Evolutionary conservation across 2,329 filamentous ascomycete genomes (phyloP).

Genomic region (Colletotrichum nymphaeae): DNA sequence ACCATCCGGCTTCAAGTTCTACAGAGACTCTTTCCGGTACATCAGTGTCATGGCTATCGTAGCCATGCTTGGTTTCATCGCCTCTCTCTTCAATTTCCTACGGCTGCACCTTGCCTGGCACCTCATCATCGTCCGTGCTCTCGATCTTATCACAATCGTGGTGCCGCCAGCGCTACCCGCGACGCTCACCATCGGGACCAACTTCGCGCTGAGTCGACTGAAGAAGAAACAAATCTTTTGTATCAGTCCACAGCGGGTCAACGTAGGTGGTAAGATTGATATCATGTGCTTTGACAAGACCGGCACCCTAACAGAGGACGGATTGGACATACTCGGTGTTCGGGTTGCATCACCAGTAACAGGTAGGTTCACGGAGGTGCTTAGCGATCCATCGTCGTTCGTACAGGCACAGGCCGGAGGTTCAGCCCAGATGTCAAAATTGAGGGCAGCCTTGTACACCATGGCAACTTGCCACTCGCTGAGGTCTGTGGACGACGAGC

Average conservation of each 20-base stretch:
- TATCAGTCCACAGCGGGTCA: slow-evolving; percentile 96
- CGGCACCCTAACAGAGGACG: slow-evolving; percentile 96
- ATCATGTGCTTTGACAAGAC: slow-evolving; percentile 99
- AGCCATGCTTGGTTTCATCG: slow-evolving; percentile 87
- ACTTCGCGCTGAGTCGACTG: slow-evolving; percentile 88
- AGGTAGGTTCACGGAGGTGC: slow-evolving; percentile 78
- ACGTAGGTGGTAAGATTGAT: slow-evolving; percentile 95
- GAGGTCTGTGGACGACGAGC: slow-evolving; percentile 85
- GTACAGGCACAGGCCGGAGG: slow-evolving; percentile 48
- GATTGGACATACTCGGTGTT: slow-evolving; percentile 91
- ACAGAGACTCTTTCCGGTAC: slow-evolving; percentile 96
- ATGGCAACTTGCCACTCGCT: slow-evolving; percentile 99
- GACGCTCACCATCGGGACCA: slow-evolving; percentile 95
- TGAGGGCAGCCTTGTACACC: slow-evolving; percentile 80
- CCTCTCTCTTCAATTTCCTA: slow-evolving; percentile 93
- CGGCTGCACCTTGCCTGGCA: slow-evolving; percentile 87
- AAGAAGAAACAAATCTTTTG: slow-evolving; percentile 95
- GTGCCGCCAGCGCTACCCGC: slow-evolving; percentile 95
- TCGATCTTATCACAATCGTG: slow-evolving; percentile 97
- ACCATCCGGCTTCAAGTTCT: slow-evolving; percentile 98
- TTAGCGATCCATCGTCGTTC: slow-evolving; percentile 72
- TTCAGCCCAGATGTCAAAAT: slow-evolving; percentile 32
- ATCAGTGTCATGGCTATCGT: slow-evolving; percentile 96
- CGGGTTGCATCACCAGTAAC: slow-evolving; percentile 76
- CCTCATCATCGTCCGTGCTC: slow-evolving; percentile 88